Evolutionary conservation across 306 rosid species (phyloP), one percentile per base, ranked within the genome.

Genomic region (Corylus avellana): DNA sequence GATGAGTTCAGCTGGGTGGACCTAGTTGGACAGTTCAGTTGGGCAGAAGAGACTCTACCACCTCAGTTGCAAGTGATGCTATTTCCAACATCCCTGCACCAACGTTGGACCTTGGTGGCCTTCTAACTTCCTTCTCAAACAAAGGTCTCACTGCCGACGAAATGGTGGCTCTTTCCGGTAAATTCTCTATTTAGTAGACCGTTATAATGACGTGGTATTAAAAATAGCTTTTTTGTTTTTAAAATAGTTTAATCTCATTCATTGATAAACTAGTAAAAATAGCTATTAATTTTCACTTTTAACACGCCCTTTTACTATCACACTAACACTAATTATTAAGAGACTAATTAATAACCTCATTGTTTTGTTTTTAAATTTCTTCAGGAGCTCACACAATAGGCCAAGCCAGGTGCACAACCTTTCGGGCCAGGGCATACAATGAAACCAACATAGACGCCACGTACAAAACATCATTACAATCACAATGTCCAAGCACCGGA

Each of bases 31-130:
- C 57, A 0, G 87, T 87, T 10, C 57, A 13, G 46, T 61, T 89
- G 54, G 93, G 93, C 0, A 85, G 93, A 83, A 87, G 79, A 68
- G 93, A 89, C 69, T 82, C 93, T n/a, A 87, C 82, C 29, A 87
- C 81, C 0, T 91, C 93, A 74, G 85, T 81, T 76, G 80, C 80
- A 20, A 39, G 4, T n/a, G 59, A 4, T 3, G 77, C 93, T 0
- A 83, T 87, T 35, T 72, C 80, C 18, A 87, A 85, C 47, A 78
- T 89, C 66, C 93, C 93, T 20, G 69, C 75, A 17, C 93, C 93
- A 2, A 57, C 32, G 56, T 56, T 73, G 51, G 50, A 87, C 81
- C 88, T 87, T 3, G 18, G 17, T 51, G 83, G 11, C 27, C 91
- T 89, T 55, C 54, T 54, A 27, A 8, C 84, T 39, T 83, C 86